A percentile compares a stretch with the other conserved stretches of the same genome.
phyloP scores from a whole-genome alignment of 257 asterid species.

The Fraxinus cuspidata region DNA sequence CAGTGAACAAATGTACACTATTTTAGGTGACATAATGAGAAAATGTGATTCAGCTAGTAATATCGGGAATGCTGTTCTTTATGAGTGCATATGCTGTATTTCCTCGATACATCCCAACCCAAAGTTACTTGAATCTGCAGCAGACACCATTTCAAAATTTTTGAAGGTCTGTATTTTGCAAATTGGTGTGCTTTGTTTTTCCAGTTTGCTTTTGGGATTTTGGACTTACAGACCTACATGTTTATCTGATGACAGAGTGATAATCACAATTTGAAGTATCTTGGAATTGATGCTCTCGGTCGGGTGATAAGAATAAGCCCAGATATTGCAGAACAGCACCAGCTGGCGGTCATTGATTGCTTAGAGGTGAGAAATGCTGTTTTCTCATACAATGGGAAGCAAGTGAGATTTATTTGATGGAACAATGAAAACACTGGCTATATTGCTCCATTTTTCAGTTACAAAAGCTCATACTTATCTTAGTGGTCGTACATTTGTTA shows the following conservation, averaged over 20 bases:
- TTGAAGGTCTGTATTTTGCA: constrained; percentile 60
- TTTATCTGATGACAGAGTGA: constrained; percentile 69
- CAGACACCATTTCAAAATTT: constrained; percentile 87
- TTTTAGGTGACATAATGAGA: constrained; percentile 82
- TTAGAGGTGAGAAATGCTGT: constrained; percentile 67
- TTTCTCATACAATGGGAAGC: constrained; percentile 19
- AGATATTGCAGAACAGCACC: constrained; percentile 96
- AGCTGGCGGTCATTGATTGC: constrained; percentile 95
- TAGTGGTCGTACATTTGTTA: background rate
- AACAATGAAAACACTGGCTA: background rate
- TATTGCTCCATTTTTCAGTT: background rate
- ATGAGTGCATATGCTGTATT: constrained; percentile 89
- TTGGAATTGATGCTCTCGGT: constrained; percentile 98
- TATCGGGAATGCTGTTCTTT: constrained; percentile 91
- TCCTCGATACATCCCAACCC: constrained; percentile 85
- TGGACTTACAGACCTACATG: constrained; percentile 20
- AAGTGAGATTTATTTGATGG: background rate
- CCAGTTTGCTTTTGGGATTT: background rate
- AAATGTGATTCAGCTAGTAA: constrained; percentile 86
- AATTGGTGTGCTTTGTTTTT: constrained; percentile 19
- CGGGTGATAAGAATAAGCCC: constrained; percentile 91
- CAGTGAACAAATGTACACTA: constrained; percentile 94
- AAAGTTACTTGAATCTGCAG: constrained; percentile 87
- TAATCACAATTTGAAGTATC: constrained; percentile 96
- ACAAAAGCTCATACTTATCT: background rate